Conservation (phyloP, 2,329 filamentous ascomycete genomes). For the Aquanectria penicillioides region DNA sequence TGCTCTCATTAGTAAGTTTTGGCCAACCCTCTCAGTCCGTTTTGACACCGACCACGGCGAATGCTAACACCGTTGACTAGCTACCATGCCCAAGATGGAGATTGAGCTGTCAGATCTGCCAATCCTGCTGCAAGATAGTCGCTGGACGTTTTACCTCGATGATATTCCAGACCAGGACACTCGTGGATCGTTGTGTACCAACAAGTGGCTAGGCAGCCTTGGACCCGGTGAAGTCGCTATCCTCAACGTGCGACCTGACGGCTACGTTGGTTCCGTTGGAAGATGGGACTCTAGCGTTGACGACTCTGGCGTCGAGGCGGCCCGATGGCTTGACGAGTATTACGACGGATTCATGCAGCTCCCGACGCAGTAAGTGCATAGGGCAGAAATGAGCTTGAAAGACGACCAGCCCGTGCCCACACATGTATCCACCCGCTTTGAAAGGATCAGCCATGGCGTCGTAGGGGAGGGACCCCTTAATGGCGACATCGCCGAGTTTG, state of each 20-base stretch:
- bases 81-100: slow-evolving; percentile 68
- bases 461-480: slow-evolving; percentile 22
- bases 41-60: neutral
- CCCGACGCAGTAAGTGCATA: slow-evolving; percentile 43
- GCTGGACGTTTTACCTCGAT: slow-evolving; percentile 79
- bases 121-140: slow-evolving; percentile 67
- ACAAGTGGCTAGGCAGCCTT: slow-evolving; percentile 75
- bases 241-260: slow-evolving; percentile 76
- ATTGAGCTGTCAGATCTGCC: slow-evolving; percentile 76
- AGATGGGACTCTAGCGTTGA: slow-evolving; percentile 63
- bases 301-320: slow-evolving; percentile 61
- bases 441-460: slow-evolving; percentile 22
- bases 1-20: slow-evolving; percentile 71
- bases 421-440: slow-evolving; percentile 16
- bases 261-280: slow-evolving; percentile 75
- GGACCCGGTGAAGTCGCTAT: slow-evolving; percentile 68
- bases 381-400: slow-evolving; percentile 27
- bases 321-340: slow-evolving; percentile 64
- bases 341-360: slow-evolving; percentile 65
- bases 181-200: slow-evolving; percentile 64
- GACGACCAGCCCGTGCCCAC: slow-evolving; percentile 30
- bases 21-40: too few species aligned
- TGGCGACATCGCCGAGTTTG: slow-evolving; percentile 33
- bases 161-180: slow-evolving; percentile 67
- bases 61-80: slow-evolving; percentile 44